Base-by-base conservation (phyloP, 495 filamentous ascomycete genomes). In the Penicillium manginii region DNA sequence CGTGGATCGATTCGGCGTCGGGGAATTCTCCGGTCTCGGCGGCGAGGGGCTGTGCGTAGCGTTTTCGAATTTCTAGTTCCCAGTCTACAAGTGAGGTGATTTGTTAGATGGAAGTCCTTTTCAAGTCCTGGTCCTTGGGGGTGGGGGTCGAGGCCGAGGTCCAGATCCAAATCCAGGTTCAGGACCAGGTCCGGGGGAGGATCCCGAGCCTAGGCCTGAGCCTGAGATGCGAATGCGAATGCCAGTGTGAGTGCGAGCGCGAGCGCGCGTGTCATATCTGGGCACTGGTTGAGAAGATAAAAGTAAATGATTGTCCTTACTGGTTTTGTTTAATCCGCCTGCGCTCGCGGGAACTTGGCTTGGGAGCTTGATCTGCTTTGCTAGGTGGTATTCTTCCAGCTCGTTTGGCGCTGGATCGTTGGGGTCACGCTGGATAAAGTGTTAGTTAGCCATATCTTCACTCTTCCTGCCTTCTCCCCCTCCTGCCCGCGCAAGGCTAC, bases 1-100 rank as follows among this genome's bases (percentile, higher is more conserved):
- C 81, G 63, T 90, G 83, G 60, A 98, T 91, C 26, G 86, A 88
- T 51, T 86, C 82, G 10, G 83, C 74, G 62, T 96, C 91, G 14
- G 94, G 94, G 66, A 98, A 97, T 74, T 98, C 94, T 56, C 91
- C 89, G 1, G 92, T 93, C 73, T 98, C 94, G 35, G 87, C 83
- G 26, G 90, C 90, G 26, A 98, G 81, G 12, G 93, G 89, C 64
- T 92, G 90, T 39, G 88, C 85, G 74, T 90, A 98, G 58, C 91
- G 90, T 80, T 96, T 94, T 57, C 92, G 85, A 62, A 97, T 96
- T 74, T 97, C 94, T 40, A 96, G 78, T 60, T 96, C 91, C 84
- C 88, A 91, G 68, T 96, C 89, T 92, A 55, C 19, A 45, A 52
- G 10, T 37, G 19, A 40, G 46, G 35, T 10, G 43, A 23, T 2